Percentiles rank a stretch among this genome's conserved stretches.
Conservation (phyloP, 1,284 basidiomycete species). For the Apiotrichum sp. region DNA sequence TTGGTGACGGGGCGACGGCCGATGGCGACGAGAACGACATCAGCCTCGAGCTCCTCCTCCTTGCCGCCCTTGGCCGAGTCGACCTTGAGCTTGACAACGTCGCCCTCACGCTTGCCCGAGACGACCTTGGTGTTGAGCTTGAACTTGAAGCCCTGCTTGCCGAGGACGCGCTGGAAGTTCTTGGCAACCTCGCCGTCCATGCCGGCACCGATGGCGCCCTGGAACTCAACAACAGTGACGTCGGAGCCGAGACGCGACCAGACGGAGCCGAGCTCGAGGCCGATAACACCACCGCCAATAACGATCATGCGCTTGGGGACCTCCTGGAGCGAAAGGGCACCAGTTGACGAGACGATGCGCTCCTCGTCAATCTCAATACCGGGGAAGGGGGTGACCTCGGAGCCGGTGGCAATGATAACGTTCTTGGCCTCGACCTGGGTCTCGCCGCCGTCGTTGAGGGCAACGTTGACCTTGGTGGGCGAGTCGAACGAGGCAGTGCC, state of each 20-base stretch:
- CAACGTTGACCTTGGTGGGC: slow-evolving; percentile 68
- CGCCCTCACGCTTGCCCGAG: slow-evolving; percentile 76
- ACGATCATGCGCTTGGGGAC: slow-evolving; percentile 96
- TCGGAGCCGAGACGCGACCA: slow-evolving; percentile 94
- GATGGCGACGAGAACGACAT: slow-evolving; percentile 91
- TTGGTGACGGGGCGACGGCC: slow-evolving; percentile 76
- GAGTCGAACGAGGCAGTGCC: slow-evolving; percentile 82
- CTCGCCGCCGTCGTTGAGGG: slow-evolving; percentile 80
- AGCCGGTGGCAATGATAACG: slow-evolving; percentile 94
- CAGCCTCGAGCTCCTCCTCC: slow-evolving; percentile 86
- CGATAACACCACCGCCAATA: slow-evolving; percentile 97
- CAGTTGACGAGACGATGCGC: slow-evolving; percentile 92
- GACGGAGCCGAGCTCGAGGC: slow-evolving; percentile 93
- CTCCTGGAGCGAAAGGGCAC: slow-evolving; percentile 79
- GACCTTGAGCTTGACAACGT: slow-evolving; percentile 75
- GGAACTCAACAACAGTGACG: slow-evolving; percentile 95
- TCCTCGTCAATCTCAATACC: slow-evolving; percentile 96
- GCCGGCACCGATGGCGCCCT: slow-evolving; percentile 82
- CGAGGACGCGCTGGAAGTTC: slow-evolving; percentile 83
- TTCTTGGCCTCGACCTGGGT: slow-evolving; percentile 84
- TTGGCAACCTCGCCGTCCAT: slow-evolving; percentile 95
- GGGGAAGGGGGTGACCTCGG: slow-evolving; percentile 94
- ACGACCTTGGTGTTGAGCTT: slow-evolving; percentile 95
- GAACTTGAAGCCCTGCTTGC: slow-evolving; percentile 95
- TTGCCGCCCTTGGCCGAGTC: slow-evolving; percentile 90